Conservation (phyloP, 495 filamentous ascomycete species). For the Aspergillus baeticus region DNA sequence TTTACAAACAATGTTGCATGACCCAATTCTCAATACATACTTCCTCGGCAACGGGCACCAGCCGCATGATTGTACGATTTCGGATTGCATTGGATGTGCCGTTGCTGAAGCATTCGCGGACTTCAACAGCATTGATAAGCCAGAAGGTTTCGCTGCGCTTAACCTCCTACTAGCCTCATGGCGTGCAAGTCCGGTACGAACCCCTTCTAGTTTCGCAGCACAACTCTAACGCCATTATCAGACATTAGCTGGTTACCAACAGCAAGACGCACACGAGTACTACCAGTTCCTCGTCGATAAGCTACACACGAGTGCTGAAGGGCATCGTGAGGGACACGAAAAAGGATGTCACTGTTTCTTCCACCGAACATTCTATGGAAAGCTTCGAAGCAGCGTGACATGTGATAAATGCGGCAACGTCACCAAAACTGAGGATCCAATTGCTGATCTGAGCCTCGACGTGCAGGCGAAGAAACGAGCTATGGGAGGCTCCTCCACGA, state of each 20-base stretch:
- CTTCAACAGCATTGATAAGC: slow-evolving; percentile 77
- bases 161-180: slow-evolving; percentile 78
- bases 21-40: slow-evolving; percentile 80
- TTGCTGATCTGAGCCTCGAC: slow-evolving; percentile 82
- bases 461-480: slow-evolving; percentile 61
- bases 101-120: slow-evolving; percentile 91
- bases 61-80: slow-evolving; percentile 60
- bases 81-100: slow-evolving; percentile 79
- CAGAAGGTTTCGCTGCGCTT: slow-evolving; percentile 79
- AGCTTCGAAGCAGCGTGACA: slow-evolving; percentile 80
- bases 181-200: slow-evolving; percentile 61
- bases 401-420: slow-evolving; percentile 78
- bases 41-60: slow-evolving; percentile 85
- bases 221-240: slow-evolving; percentile 35
- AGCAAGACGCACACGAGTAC: slow-evolving; percentile 95
- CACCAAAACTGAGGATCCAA: slow-evolving; percentile 76
- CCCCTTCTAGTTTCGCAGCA: too few species aligned
- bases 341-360: slow-evolving; percentile 80
- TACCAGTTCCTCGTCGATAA: slow-evolving; percentile 89
- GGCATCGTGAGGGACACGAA: slow-evolving; percentile 48
- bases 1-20: slow-evolving; percentile 83
- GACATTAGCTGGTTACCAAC: slow-evolving; percentile 84
- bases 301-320: slow-evolving; percentile 57
- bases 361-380: slow-evolving; percentile 85
- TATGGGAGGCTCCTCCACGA: slow-evolving; percentile 42